Evolutionary conservation across 73 alveolate genomes (phyloP).

Genomic region (Paraurostyla sp.): DNA sequence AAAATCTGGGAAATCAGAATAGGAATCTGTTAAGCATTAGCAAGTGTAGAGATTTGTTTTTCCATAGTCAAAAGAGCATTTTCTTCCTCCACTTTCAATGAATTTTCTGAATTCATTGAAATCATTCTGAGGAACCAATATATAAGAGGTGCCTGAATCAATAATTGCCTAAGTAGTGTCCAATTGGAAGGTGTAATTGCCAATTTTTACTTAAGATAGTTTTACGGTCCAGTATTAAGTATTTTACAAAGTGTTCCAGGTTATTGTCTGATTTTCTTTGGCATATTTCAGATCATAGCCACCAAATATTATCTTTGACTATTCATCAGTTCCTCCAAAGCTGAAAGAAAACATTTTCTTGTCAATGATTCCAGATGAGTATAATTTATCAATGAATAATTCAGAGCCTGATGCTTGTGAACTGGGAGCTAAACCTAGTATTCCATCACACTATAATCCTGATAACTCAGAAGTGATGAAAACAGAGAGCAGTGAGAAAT

Average conservation of each 20-base stretch:
- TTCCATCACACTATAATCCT: constrained; percentile 67
- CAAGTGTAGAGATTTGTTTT: constrained; percentile 10
- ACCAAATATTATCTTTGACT: constrained; percentile 31
- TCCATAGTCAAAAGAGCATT: not conserved
- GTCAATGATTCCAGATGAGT: not conserved
- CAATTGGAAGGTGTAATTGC: not conserved
- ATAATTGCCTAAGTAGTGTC: constrained; percentile 40
- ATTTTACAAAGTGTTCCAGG: constrained; percentile 57
- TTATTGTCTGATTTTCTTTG: not conserved
- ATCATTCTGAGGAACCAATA: constrained; percentile 55
- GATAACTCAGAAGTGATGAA: constrained; percentile 54
- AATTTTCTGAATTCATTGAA: not conserved
- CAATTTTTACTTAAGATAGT: constrained; percentile 36
- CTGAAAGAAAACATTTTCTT: constrained; percentile 3
- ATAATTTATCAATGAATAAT: constrained; percentile 30
- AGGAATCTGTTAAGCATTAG: constrained; percentile 43
- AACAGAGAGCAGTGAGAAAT: constrained; percentile 50
- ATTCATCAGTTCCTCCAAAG: constrained; percentile 47
- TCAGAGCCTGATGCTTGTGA: constrained; percentile 57
- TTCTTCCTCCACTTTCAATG: not conserved
- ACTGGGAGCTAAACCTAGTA: constrained; percentile 62
- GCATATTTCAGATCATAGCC: constrained; percentile 56
- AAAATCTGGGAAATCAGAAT: constrained; percentile 54
- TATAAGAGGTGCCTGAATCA: constrained; percentile 69
- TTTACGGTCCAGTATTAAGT: constrained; percentile 48